Conservation (phyloP, 768 basidiomycete genomes). For the Pleurotus ostreatus region DNA sequence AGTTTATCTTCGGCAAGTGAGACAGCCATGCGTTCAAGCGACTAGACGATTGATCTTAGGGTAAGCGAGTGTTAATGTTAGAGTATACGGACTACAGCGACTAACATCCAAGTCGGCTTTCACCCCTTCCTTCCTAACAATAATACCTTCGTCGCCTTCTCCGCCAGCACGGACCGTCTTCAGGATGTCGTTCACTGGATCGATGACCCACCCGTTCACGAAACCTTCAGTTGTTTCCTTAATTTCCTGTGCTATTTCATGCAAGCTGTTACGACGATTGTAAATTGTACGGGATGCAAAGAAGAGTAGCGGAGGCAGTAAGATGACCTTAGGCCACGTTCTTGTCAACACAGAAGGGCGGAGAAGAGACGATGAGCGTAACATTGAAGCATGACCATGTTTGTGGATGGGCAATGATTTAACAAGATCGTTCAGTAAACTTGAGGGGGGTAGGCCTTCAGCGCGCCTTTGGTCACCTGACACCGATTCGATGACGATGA, state of each 20-base stretch:
- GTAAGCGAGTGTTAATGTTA: neutral
- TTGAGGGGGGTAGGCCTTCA: neutral
- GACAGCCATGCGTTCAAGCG: conserved; percentile 89
- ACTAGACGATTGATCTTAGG: conserved; percentile 39
- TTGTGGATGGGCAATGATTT: conserved; percentile 25
- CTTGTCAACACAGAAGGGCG: conserved; percentile 68
- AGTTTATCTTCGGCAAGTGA: conserved; percentile 82
- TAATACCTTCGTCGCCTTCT: conserved; percentile 53
- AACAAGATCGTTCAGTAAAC: conserved; percentile 12
- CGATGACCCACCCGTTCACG: conserved; percentile 77
- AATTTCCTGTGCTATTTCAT: conserved; percentile 53
- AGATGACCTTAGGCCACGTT: conserved; percentile 78
- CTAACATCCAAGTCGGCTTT: conserved; percentile 79
- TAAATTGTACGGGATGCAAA: conserved; percentile 49
- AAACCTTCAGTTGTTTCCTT: conserved; percentile 70
- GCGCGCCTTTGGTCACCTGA: neutral
- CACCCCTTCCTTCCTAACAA: conserved; percentile 80
- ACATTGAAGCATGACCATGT: conserved; percentile 22
- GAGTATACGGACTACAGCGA: conserved; percentile 1
- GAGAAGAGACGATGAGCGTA: conserved; percentile 36
- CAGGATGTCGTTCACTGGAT: conserved; percentile 78
- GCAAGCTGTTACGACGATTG: conserved; percentile 54
- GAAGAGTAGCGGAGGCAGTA: conserved; percentile 67
- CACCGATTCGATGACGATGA: conserved; percentile 13
- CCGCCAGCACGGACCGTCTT: conserved; percentile 82